Percentiles rank a stretch among this genome's conserved stretches.
Conservation (phyloP, 192 early-diverging fungal genomes). For the Entophlyctis luteolus region DNA sequence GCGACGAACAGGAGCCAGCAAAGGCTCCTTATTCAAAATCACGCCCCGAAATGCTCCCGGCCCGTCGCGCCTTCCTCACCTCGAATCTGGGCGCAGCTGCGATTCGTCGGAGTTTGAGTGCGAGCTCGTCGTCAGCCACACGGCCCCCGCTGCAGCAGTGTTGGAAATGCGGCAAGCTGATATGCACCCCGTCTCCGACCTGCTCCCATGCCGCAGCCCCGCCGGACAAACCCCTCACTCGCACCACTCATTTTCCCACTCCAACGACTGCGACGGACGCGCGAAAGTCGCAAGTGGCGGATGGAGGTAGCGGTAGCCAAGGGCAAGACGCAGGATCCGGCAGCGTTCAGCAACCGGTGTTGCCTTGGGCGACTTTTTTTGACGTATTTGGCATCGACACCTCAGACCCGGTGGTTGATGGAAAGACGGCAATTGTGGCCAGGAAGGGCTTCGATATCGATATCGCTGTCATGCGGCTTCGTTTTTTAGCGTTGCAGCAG, state of each 20-base stretch:
- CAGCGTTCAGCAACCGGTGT: constrained; percentile 20
- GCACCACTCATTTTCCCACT: not conserved
- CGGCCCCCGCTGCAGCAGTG: constrained; percentile 1
- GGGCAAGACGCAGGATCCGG: not conserved
- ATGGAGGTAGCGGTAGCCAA: not conserved
- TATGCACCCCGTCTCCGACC: constrained; percentile 11
- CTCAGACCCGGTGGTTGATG: too few species aligned
- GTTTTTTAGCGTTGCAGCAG: constrained; percentile 77
- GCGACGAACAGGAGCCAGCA: too few species aligned
- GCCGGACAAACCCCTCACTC: not conserved
- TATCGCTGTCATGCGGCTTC: constrained; percentile 49
- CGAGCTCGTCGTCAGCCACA: not conserved
- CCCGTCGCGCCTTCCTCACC: too few species aligned
- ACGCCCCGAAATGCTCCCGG: too few species aligned
- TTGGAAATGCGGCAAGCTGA: constrained; percentile 24
- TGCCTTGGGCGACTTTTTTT: constrained; percentile 16
- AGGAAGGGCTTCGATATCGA: constrained; percentile 70
- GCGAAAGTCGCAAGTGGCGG: not conserved
- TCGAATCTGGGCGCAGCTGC: too few species aligned
- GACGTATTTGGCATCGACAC: constrained; percentile 1
- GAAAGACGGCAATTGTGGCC: not conserved
- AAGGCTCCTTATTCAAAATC: too few species aligned
- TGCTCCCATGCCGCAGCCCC: not conserved
- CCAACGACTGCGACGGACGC: not conserved
- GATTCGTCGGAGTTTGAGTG: too few species aligned